Conservation (phyloP, 164 flowering plant species). For the Houttuynia cordata region DNA sequence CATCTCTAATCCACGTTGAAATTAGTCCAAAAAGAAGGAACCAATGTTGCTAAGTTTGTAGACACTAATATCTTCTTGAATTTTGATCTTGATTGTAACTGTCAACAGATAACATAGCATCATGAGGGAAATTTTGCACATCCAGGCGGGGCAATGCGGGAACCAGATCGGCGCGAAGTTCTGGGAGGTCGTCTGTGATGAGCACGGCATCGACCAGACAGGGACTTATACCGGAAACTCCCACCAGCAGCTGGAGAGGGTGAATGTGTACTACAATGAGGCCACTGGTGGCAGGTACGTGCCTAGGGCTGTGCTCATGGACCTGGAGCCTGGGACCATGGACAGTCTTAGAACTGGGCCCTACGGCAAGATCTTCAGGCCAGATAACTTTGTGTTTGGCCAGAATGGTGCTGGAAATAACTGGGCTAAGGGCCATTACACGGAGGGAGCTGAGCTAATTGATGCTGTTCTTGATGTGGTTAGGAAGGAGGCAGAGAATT, state of each 20-base stretch:
- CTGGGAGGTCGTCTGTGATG: constrained; percentile 15
- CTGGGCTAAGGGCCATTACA: constrained; percentile 15
- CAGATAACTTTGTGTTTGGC: constrained; percentile 14
- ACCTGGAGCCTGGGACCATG: constrained; percentile 19
- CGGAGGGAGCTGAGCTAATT: constrained; percentile 10
- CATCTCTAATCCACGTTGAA: neutral
- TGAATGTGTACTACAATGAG: constrained; percentile 16
- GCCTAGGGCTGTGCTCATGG: constrained; percentile 16
- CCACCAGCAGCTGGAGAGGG: constrained; percentile 11
- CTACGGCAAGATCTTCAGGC: constrained; percentile 9
- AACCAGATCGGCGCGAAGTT: constrained; percentile 19
- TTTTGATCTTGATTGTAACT: neutral
- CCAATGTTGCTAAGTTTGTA: neutral
- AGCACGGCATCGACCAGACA: constrained; percentile 13
- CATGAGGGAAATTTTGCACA: constrained; percentile 21
- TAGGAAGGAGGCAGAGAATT: constrained; percentile 12
- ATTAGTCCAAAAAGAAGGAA: neutral
- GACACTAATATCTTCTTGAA: neutral
- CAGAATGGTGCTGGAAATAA: constrained; percentile 13
- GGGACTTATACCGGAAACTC: constrained; percentile 11
- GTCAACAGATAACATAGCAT: neutral
- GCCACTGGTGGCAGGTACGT: constrained; percentile 14
- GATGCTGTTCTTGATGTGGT: constrained; percentile 11
- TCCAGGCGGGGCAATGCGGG: constrained; percentile 20
- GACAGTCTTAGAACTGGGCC: constrained; percentile 8